Base-by-base conservation (phyloP, 768 basidiomycete genomes). In the Trametes punicea region DNA sequence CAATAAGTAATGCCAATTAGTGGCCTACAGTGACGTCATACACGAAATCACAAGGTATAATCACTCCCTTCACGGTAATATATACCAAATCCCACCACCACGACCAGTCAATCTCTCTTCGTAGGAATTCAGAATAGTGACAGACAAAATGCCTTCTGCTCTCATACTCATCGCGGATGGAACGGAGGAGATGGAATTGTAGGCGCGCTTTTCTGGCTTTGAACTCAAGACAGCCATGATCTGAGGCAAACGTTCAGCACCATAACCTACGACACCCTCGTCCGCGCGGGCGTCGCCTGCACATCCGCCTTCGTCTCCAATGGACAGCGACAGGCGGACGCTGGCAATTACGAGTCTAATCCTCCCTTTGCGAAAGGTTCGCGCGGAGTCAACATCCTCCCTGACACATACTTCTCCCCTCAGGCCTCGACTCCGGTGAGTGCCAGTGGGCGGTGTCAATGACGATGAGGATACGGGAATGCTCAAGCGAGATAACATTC, bases 121-220 rank as follows among this genome's bases (percentile, higher is more conserved):
- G n/a, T n/a, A n/a, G n/a, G n/a, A n/a, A n/a, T n/a, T n/a, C n/a
- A n/a, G n/a, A n/a, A n/a, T n/a, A n/a, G n/a, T n/a, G n/a, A n/a
- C n/a, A n/a, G n/a, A n/a, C 31, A 36, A 36, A 9, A 70, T 69
- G 67, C 73, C 79, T 9, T 81, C 83, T 33, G 90, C 87, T 6
- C 73, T 90, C 20, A 77, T 93, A 44, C 74, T 93, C 21, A 80
- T 93, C 25, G 86, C 90, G 16, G 80, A 91, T 65, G 90, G 90
- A 11, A 91, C 90, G 1, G 90, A 93, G 67, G 90, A 93, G 72
- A 91, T 90, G 84, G 90, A 91, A 70, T 92, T 91, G 90, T 88
- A 65, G 62, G 83, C 65, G n/a, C 21, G 6, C 18, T 26, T 31
- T 47, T 18, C 21, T 27, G 13, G 34, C 27, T 51, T 31, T n/a